Evolutionary conservation across 306 rosid species (phyloP), one percentile per base, ranked within the genome.

Genomic region (Pterocarpus santalinus): DNA sequence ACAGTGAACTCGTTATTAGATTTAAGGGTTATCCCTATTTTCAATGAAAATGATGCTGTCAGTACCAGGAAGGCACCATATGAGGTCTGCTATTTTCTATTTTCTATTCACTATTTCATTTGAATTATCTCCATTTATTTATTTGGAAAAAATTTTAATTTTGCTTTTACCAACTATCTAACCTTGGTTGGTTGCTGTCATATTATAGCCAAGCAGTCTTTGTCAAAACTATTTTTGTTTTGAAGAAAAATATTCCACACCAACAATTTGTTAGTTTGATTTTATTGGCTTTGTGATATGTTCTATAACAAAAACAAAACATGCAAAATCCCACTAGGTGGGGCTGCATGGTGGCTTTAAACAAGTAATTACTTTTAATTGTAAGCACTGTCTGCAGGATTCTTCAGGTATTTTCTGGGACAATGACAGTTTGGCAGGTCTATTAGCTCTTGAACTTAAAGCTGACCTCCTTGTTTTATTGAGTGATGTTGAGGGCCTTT

Each of bases 391-490:
- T 78, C 69, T 80, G 87, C 97, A 95, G 99, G 99, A 95, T 75
- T 91, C 98, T 75, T 87, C 98, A 62, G 99, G 98, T 56, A 93
- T 93, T 77, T 95, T 95, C 75, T 95, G 98, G 99, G 99, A 95
- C 85, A 95, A 95, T 76, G 99, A 95, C 75, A 92, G 99, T 80
- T 92, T 95, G 90, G 98, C 99, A 5, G 89, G 96, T 81, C 87
- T 93, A 62, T 84, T 95, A 81, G 98, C 99, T 63, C 77, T 85
- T 67, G 98, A 95, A 83, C 92, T 93, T 62, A 93, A 95, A 72
- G 99, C 97, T 67, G 99, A 95, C 71, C 98, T 95, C 66, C 92
- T 95, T 55, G 96, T 95, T 85, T 68, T 95, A 60, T 79, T 95
- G 82, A 95, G 98, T 83, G 99, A 95, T 87, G 99, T 95, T 35